A percentile compares a stretch with the other conserved stretches of the same genome.
Conservation (phyloP, 106 monocot species). For the Dioscorea dumetorum region DNA sequence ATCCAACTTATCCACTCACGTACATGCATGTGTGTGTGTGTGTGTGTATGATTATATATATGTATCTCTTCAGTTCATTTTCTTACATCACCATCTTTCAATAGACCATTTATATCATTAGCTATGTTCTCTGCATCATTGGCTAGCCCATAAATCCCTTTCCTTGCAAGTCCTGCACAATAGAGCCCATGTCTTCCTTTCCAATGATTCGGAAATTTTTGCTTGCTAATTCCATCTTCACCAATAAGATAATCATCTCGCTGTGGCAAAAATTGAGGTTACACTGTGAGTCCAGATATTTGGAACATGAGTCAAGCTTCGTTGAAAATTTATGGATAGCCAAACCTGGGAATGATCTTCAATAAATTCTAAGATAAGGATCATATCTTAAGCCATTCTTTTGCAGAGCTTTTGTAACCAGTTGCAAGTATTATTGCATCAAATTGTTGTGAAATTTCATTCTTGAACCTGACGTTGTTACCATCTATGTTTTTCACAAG, state of each 20-base stretch:
- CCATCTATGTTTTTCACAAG: constrained; percentile 15
- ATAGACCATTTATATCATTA: constrained; percentile 20
- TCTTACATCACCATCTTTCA: neutral
- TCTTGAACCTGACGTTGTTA: constrained; percentile 19
- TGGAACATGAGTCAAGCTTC: neutral
- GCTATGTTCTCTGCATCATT: constrained; percentile 30
- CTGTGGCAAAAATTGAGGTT: constrained; percentile 3
- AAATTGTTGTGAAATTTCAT: constrained; percentile 26
- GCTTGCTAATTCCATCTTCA: constrained; percentile 28
- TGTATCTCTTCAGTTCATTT: no score
- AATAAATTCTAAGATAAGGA: no score
- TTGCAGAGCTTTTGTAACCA: constrained; percentile 28
- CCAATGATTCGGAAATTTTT: constrained; percentile 29
- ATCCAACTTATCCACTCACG: no score
- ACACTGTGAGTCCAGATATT: neutral
- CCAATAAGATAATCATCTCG: constrained; percentile 17
- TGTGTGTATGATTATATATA: no score
- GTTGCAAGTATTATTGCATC: constrained; percentile 51
- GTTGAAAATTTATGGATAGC: neutral
- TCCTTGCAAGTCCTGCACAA: constrained; percentile 25
- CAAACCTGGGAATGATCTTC: no score
- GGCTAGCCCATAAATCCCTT: constrained; percentile 20
- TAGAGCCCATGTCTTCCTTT: constrained; percentile 32
- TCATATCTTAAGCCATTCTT: constrained; percentile 39
- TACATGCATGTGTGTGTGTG: no score